phyloP scores from a whole-genome alignment of 306 rosid genomes.

The Aeschynomene evenia region DNA sequence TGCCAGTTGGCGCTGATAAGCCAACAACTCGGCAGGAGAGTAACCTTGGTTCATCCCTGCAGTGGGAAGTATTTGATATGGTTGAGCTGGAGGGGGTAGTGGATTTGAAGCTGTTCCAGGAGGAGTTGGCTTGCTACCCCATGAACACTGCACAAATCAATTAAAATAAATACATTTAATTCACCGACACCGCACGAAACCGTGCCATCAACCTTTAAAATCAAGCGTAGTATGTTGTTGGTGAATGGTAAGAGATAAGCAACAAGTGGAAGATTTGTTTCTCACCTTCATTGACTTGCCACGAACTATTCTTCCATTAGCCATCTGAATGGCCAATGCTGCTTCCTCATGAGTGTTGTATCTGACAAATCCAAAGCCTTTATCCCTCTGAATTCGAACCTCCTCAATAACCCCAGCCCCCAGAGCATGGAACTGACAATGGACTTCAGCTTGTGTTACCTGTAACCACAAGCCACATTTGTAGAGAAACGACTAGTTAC shows the following conservation, averaged over 20 bases:
- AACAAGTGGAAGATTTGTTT: constrained; percentile 25
- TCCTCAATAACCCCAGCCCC: constrained; percentile 66
- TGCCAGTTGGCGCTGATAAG: constrained; percentile 79
- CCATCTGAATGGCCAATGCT: constrained; percentile 61
- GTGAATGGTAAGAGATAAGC: too few relatives aligned
- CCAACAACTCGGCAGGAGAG: constrained; percentile 70
- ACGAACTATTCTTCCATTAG: constrained; percentile 55
- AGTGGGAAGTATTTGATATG: constrained; percentile 64
- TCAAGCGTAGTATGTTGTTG: not conserved
- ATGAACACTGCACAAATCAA: constrained; percentile 50
- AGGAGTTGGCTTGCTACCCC: constrained; percentile 73
- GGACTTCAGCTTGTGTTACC: constrained; percentile 65
- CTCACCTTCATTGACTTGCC: constrained; percentile 61
- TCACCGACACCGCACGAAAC: not conserved
- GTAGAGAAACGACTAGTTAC: constrained; percentile 15
- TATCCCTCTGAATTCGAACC: constrained; percentile 65
- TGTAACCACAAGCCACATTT: constrained; percentile 29
- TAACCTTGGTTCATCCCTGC: constrained; percentile 69
- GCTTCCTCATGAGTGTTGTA: constrained; percentile 62
- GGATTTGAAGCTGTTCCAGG: constrained; percentile 58
- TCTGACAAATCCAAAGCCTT: constrained; percentile 69
- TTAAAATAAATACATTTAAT: not conserved
- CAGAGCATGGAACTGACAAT: constrained; percentile 53
- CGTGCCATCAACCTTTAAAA: constrained; percentile 8
- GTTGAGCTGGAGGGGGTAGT: constrained; percentile 58